These are phyloP conservation scores for Peterozyma xylosa DNA, from an alignment of 805 yeast genomes.

Conservation along the genomic window DNA sequence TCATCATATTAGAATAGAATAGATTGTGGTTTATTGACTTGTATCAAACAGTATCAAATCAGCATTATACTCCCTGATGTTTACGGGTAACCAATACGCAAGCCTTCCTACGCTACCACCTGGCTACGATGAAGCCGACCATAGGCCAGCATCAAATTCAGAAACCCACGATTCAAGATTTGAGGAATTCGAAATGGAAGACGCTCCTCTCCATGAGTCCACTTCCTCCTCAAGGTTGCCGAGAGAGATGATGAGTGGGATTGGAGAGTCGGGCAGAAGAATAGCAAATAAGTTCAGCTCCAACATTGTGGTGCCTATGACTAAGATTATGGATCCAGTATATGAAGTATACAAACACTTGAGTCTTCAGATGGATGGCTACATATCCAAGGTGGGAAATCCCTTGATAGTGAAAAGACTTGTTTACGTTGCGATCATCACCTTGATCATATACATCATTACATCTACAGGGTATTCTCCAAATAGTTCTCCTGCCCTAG, in stretches of 20 bases:
- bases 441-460: constrained; percentile 48
- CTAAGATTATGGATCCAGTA: constrained; percentile 42
- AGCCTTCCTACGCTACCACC: constrained; percentile 8
- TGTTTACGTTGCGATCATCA: constrained; percentile 59
- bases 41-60: too few relatives aligned
- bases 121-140: constrained; percentile 4
- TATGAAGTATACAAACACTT: constrained; percentile 36
- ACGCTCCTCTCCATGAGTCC: constrained; percentile 12
- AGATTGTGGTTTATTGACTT: too few relatives aligned
- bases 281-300: constrained; percentile 29
- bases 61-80: too few relatives aligned
- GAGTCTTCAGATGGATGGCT: constrained; percentile 42
- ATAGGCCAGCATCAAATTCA: neutral
- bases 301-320: constrained; percentile 32
- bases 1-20: too few relatives aligned
- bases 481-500: constrained; percentile 25
- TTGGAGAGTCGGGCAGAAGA: constrained; percentile 26
- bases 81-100: neutral
- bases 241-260: constrained; percentile 15
- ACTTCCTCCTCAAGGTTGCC: too few relatives aligned
- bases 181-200: constrained; percentile 40
- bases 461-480: constrained; percentile 52
- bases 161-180: constrained; percentile 9
- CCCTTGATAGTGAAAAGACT: constrained; percentile 78
- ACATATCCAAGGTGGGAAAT: constrained; percentile 66